Evolutionary conservation across 176 grass and related monocot genomes (phyloP), one percentile per base, ranked within the genome.

Genomic region (Hyparrhenia diplandra): DNA sequence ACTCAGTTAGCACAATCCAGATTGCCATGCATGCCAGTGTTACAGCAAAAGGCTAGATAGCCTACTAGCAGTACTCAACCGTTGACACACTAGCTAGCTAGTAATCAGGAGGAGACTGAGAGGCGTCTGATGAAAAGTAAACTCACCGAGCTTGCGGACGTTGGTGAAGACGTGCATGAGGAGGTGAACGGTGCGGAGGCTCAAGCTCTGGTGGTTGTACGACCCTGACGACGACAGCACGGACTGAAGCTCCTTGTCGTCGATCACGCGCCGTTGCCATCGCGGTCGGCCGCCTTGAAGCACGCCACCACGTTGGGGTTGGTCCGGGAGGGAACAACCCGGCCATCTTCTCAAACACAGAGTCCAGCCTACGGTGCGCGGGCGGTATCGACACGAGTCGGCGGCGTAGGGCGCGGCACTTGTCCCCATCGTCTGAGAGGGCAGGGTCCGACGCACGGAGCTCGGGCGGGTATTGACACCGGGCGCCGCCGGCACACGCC

Each of bases 111-210:
- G n/a, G n/a, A n/a, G n/a, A n/a, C n/a, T n/a, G n/a, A n/a, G n/a
- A n/a, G n/a, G n/a, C n/a, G n/a, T n/a, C n/a, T n/a, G n/a, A n/a
- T n/a, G n/a, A n/a, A 54, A n/a, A 54, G 51, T n/a, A 54, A 5
- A n/a, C 66, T 49, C 51, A 91, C 96, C 96, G 69, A 98, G 95
- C 86, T 84, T 98, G 54, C 92, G 92, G 39, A 93, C 76, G 71
- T 89, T 98, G 25, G 92, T 95, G 90, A 98, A 98, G 68, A 93
- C 86, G 84, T 98, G 91, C 96, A 98, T 98, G 72, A 98, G 96
- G 72, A 98, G 92, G 84, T 89, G 96, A 0, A 98, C 92, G 47
- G 92, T 98, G 74, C 92, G 89, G 42, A 98, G 52, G 84, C 96
- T 95, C 81, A 98, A 98, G 82, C 71, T 86, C 90, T 98, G 84